Conservation (phyloP, 768 basidiomycete species). For the Lactarius indigo region DNA sequence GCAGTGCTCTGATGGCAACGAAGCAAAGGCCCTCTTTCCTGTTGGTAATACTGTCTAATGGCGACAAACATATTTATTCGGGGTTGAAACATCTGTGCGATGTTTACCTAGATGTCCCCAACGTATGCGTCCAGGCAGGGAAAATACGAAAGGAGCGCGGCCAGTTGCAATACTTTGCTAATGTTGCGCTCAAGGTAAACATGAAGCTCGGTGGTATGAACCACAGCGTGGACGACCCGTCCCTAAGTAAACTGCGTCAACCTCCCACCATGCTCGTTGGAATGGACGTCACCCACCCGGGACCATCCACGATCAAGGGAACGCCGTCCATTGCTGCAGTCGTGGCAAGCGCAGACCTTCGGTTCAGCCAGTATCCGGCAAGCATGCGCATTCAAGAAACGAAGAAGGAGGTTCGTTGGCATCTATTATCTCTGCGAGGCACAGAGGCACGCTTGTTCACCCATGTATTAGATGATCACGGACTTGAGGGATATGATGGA, state of each 20-base stretch:
- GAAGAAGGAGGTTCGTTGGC: constrained; percentile 63
- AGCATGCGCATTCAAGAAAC: constrained; percentile 49
- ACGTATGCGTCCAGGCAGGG: constrained; percentile 67
- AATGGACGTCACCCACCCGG: constrained; percentile 75
- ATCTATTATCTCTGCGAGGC: neutral
- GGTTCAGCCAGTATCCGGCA: constrained; percentile 49
- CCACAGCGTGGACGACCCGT: constrained; percentile 41
- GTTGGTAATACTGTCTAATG: constrained; percentile 45
- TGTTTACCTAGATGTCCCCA: constrained; percentile 47
- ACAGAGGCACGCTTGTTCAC: neutral
- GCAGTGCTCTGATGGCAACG: constrained; percentile 36
- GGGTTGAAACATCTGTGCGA: constrained; percentile 53
- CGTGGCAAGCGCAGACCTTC: constrained; percentile 45
- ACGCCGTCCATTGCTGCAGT: constrained; percentile 55
- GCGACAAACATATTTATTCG: constrained; percentile 48
- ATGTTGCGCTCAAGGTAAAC: constrained; percentile 54
- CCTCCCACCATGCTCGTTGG: constrained; percentile 52
- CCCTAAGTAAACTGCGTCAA: constrained; percentile 37
- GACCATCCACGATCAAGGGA: constrained; percentile 59
- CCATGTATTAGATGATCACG: constrained; percentile 41
- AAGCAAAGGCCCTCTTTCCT: constrained; percentile 42
- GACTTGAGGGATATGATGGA: constrained; percentile 49
- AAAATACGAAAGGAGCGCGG: constrained; percentile 70
- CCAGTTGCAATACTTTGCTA: constrained; percentile 49
- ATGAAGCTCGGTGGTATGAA: constrained; percentile 55